phyloP scores from a whole-genome alignment of 176 grass and related monocot species.

The Cocos nucifera region DNA sequence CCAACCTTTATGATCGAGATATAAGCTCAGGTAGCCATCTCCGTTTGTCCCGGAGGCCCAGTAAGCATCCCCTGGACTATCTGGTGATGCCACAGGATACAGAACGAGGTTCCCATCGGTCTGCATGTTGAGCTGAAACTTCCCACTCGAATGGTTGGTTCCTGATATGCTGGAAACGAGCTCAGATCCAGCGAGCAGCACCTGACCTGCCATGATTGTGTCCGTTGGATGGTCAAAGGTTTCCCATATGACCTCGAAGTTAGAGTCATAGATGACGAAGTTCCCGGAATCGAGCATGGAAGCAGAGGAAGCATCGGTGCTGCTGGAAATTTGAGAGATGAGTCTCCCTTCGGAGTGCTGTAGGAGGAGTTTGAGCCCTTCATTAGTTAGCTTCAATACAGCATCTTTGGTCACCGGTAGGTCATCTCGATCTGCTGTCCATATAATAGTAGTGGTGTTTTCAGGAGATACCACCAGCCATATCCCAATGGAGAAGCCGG shows the following conservation, averaged over 20 bases:
- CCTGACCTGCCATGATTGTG: slow-evolving; percentile 34
- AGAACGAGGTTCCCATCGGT: too few species aligned
- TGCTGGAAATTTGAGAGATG: neutral
- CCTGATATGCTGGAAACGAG: slow-evolving; percentile 30
- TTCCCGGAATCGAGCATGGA: slow-evolving; percentile 27
- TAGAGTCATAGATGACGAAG: slow-evolving; percentile 19
- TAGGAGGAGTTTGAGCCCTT: slow-evolving; percentile 23
- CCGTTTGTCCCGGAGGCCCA: too few species aligned
- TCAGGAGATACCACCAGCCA: slow-evolving; percentile 15
- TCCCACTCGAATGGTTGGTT: too few species aligned
- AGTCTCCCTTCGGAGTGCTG: slow-evolving; percentile 13
- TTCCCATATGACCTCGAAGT: slow-evolving; percentile 8
- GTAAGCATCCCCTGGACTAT: too few species aligned
- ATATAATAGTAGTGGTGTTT: slow-evolving; percentile 7
- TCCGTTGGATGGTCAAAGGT: slow-evolving; percentile 27
- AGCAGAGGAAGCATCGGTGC: slow-evolving; percentile 11
- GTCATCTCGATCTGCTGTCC: slow-evolving; percentile 35
- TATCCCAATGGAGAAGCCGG: slow-evolving; percentile 30
- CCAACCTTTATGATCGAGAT: too few species aligned
- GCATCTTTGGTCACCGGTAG: slow-evolving; percentile 10
- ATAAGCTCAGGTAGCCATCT: too few species aligned
- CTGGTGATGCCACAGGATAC: too few species aligned
- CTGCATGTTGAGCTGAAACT: too few species aligned
- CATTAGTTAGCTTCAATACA: slow-evolving; percentile 14
- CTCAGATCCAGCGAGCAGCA: neutral